phyloP scores from a whole-genome alignment of 2,329 filamentous ascomycete genomes.

The Xylariaceae sp. region DNA sequence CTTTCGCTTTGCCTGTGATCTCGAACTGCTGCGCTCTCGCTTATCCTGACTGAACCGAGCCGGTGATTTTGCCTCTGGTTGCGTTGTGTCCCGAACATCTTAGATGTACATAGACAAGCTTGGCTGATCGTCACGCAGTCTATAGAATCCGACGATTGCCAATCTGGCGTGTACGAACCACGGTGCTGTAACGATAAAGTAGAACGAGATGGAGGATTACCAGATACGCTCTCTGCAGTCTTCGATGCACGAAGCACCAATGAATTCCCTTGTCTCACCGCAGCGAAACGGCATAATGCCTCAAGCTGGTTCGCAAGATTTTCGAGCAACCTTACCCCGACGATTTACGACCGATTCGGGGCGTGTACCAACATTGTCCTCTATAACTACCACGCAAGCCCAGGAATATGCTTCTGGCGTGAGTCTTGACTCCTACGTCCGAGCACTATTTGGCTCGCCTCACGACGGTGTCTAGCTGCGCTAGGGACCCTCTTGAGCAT shows the following conservation, averaged over 20 bases:
- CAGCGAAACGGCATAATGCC: conserved; percentile 63
- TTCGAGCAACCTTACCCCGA: conserved; percentile 73
- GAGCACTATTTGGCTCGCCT: conserved; percentile 8
- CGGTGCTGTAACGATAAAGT: conserved; percentile 41
- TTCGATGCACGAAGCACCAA: conserved; percentile 69
- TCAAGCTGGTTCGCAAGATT: conserved; percentile 60
- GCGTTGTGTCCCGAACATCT: background rate
- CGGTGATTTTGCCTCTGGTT: background rate
- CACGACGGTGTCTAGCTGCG: conserved; percentile 19
- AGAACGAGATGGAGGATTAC: conserved; percentile 67
- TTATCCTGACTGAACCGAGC: conserved; percentile 9
- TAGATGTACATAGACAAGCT: background rate
- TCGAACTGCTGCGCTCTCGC: conserved; percentile 12
- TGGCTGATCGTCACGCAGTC: conserved; percentile 28
- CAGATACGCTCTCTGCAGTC: conserved; percentile 75
- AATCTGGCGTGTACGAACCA: conserved; percentile 41
- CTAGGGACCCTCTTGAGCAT: conserved; percentile 23
- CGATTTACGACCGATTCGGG: conserved; percentile 92
- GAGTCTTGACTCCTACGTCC: conserved; percentile 23
- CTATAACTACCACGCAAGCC: conserved; percentile 50
- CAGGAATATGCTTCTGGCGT: conserved; percentile 46
- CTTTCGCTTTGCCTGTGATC: conserved; percentile 13
- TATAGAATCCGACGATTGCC: conserved; percentile 37
- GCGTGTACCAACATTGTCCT: conserved; percentile 70
- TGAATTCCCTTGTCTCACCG: conserved; percentile 70